Evolutionary conservation across 2,329 filamentous ascomycete species (phyloP).

Genomic region (Epicoccum sorghinum): DNA sequence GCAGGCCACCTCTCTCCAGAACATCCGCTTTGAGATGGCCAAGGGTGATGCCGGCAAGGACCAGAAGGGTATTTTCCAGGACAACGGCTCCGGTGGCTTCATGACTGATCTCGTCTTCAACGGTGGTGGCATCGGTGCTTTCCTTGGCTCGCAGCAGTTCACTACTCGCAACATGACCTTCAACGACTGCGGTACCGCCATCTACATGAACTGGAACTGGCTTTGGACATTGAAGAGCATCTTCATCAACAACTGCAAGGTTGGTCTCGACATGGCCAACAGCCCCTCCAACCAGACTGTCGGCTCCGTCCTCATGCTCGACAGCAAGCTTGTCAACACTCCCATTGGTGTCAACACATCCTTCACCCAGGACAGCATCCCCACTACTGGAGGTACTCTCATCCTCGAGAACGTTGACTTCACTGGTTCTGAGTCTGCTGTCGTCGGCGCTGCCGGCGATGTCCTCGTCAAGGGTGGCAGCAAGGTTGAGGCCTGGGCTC

Average conservation of each 20-base stretch:
- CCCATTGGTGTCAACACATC: conserved; percentile 77
- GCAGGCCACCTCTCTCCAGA: conserved; percentile 68
- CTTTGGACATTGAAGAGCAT: conserved; percentile 56
- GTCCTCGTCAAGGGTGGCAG: conserved; percentile 72
- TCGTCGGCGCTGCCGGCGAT: conserved; percentile 64
- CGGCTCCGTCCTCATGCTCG: conserved; percentile 82
- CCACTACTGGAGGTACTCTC: conserved; percentile 77
- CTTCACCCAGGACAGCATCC: conserved; percentile 71
- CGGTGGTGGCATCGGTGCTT: conserved; percentile 65
- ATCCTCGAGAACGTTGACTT: conserved; percentile 93
- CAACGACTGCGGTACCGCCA: conserved; percentile 56
- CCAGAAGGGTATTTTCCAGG: conserved; percentile 66
- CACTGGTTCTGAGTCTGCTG: conserved; percentile 68
- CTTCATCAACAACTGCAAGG: conserved; percentile 54
- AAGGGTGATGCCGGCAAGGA: conserved; percentile 52
- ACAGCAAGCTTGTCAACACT: conserved; percentile 79
- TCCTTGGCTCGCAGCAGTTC: conserved; percentile 70
- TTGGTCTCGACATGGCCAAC: conserved; percentile 59
- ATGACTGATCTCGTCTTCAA: conserved; percentile 65
- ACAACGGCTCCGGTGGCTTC: conserved; percentile 66
- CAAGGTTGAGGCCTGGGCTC: conserved; percentile 74
- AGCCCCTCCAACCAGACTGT: conserved; percentile 72
- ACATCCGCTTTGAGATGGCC: conserved; percentile 65
- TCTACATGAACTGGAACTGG: conserved; percentile 64
- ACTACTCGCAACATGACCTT: conserved; percentile 59